Percentiles rank a stretch among this genome's conserved stretches.
Conservation (phyloP, 208 protist genomes). For the Trypanosoma rangeli region DNA sequence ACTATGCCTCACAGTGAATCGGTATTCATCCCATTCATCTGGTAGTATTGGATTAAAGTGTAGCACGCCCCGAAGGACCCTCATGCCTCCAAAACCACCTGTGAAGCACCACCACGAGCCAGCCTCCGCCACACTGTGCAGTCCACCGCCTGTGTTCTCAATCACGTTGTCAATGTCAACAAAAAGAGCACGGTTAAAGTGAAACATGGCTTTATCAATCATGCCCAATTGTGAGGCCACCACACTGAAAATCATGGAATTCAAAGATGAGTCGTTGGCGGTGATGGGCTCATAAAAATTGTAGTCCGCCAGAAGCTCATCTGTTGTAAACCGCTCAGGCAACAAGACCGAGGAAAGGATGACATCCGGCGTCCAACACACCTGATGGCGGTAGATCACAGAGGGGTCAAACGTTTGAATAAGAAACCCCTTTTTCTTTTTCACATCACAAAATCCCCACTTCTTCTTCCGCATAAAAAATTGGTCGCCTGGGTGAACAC, state of each 20-base stretch:
- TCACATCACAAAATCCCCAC: constrained; percentile 72
- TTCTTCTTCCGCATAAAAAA: constrained; percentile 86
- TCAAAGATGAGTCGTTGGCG: constrained; percentile 73
- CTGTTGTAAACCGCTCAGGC: constrained; percentile 68
- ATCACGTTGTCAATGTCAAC: constrained; percentile 79
- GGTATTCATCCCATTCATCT: constrained; percentile 74
- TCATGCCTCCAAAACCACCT: constrained; percentile 82
- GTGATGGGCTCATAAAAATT: constrained; percentile 89
- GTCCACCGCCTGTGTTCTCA: constrained; percentile 67
- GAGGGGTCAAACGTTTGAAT: constrained; percentile 73
- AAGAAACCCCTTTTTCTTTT: constrained; percentile 37
- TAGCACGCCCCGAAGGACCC: constrained; percentile 62
- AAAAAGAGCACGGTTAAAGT: constrained; percentile 52
- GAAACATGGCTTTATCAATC: constrained; percentile 59
- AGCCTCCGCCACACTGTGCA: constrained; percentile 75
- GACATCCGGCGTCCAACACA: constrained; percentile 85
- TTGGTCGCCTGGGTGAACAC: constrained; percentile 85
- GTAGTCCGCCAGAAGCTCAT: constrained; percentile 82
- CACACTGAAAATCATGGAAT: constrained; percentile 70
- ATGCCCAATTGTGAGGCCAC: constrained; percentile 64
- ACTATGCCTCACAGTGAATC: constrained; percentile 69
- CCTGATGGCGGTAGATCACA: constrained; percentile 84
- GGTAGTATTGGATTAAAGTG: constrained; percentile 85
- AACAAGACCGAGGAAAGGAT: constrained; percentile 79
- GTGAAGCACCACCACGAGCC: constrained; percentile 82